Conservation (phyloP, 495 filamentous ascomycete genomes). For the Aspergillus mulundensis region DNA sequence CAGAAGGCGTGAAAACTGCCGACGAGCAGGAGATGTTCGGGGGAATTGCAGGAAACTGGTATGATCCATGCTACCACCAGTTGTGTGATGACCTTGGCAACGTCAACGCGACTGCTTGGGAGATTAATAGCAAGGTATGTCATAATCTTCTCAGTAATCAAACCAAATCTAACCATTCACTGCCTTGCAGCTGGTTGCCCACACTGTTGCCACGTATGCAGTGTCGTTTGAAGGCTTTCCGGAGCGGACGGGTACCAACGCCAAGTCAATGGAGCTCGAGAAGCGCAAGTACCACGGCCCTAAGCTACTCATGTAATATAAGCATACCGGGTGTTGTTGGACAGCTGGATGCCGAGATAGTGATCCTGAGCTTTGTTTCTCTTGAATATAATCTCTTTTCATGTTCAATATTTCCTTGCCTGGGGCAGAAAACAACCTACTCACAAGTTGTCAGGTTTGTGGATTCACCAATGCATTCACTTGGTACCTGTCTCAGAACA, state of each 20-base stretch:
- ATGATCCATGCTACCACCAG: conserved; percentile 62
- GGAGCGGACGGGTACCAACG: conserved; percentile 9
- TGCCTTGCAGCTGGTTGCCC: conserved; percentile 50
- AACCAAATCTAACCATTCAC: neutral
- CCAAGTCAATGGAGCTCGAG: neutral
- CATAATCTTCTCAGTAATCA: neutral
- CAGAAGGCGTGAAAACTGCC: conserved; percentile 61
- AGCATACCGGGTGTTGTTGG: neutral
- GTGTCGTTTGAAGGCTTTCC: conserved; percentile 49
- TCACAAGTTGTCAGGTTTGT: neutral
- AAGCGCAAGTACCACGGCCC: conserved; percentile 20
- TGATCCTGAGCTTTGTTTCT: neutral
- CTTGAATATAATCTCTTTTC: neutral
- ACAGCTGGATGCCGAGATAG: neutral
- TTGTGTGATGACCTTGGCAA: conserved; percentile 55
- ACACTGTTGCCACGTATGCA: conserved; percentile 58
- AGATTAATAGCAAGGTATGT: conserved; percentile 53
- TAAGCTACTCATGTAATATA: conserved; percentile 16
- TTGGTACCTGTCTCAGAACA: neutral
- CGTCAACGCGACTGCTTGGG: conserved; percentile 40
- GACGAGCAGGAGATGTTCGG: conserved; percentile 54
- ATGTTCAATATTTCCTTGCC: neutral
- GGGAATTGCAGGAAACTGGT: conserved; percentile 55
- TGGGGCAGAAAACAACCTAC: neutral
- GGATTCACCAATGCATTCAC: neutral